phyloP scores from a whole-genome alignment of 1,284 basidiomycete genomes.

The Tetrapyrgos nigripes region DNA sequence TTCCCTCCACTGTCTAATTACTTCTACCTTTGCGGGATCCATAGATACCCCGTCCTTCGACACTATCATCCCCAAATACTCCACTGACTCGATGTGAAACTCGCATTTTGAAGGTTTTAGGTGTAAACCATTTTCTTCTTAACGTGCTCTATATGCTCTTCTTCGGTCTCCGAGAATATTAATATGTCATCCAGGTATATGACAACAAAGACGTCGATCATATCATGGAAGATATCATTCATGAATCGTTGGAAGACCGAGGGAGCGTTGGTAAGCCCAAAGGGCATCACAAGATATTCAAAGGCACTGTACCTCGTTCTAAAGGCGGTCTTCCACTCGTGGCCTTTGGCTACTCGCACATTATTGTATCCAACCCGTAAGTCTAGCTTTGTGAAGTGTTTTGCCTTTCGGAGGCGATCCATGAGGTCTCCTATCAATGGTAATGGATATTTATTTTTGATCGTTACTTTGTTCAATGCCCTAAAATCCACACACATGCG shows the following conservation, averaged over 20 bases:
- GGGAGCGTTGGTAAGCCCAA: too few species aligned
- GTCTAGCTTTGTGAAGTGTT: slow-evolving; percentile 6
- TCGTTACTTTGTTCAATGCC: background rate
- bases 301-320: background rate
- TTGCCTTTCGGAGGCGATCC: background rate
- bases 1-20: slow-evolving; percentile 24
- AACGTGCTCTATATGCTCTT: slow-evolving; percentile 27
- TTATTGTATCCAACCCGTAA: too few species aligned
- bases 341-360: background rate
- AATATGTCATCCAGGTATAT: too few species aligned
- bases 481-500: slow-evolving; percentile 20
- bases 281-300: too few species aligned
- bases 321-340: background rate
- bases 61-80: slow-evolving; percentile 50
- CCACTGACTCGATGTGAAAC: slow-evolving; percentile 34
- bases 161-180: slow-evolving; percentile 13
- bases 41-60: slow-evolving; percentile 21
- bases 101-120: too few species aligned
- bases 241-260: too few species aligned
- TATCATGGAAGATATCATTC: slow-evolving; percentile 33
- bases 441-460: background rate
- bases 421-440: background rate
- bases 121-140: slow-evolving; percentile 33
- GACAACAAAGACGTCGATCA: slow-evolving; percentile 37
- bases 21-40: slow-evolving; percentile 46